Percentiles rank a stretch among this genome's conserved stretches.
Evolutionary conservation across 345 rosid genomes (phyloP).

Genomic region (Corymbia maculata): DNA sequence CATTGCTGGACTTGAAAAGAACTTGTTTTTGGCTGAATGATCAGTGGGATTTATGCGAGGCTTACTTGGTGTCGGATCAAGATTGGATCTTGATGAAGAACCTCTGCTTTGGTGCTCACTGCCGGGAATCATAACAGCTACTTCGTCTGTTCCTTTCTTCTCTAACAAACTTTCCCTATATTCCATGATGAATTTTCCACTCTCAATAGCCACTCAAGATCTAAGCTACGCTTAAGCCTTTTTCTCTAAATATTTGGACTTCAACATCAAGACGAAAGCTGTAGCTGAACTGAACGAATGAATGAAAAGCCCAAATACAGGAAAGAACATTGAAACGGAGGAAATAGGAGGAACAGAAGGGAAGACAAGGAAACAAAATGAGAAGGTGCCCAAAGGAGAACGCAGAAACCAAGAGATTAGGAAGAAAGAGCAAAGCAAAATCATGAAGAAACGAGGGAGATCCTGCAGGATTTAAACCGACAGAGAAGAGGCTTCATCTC

Average conservation of each 20-base stretch:
- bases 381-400: background rate
- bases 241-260: background rate
- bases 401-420: background rate
- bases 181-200: slow-evolving; percentile 6
- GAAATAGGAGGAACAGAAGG: background rate
- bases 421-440: background rate
- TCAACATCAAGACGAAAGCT: background rate
- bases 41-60: background rate
- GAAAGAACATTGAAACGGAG: background rate
- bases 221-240: background rate
- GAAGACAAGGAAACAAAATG: background rate
- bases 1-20: background rate
- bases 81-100: background rate
- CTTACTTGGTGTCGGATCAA: background rate
- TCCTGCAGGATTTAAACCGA: background rate
- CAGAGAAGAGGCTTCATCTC: background rate
- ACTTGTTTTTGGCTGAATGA: background rate
- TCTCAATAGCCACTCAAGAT: background rate
- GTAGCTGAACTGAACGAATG: background rate
- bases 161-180: slow-evolving; percentile 1
- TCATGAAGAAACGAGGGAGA: background rate
- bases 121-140: background rate
- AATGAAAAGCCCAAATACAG: background rate
- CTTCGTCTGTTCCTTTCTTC: slow-evolving; percentile 10
- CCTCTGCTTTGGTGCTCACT: background rate